Evolutionary conservation across 2,329 filamentous ascomycete species (phyloP), one percentile per base, ranked within the genome.

Genomic region (Apiospora koreana): DNA sequence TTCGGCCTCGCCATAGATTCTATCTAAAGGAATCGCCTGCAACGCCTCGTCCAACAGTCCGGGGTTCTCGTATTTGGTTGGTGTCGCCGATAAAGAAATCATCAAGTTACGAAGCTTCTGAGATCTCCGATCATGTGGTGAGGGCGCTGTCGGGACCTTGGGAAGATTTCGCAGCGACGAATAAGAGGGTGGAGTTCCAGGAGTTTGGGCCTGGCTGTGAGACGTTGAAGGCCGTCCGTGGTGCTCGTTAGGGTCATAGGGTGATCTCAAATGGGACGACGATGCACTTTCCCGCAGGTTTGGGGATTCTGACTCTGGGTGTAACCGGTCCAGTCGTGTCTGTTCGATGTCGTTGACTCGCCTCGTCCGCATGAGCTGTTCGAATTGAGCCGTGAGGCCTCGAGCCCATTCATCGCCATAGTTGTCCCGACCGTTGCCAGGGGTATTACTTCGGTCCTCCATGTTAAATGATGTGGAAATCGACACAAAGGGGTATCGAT

Each of bases 61-160:
- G 0, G 96, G 95, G 81, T 99, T 98, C 82, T 99, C 96, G 84
- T 97, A 99, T 80, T 95, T 96, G 25, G 92, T 93, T 23, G 96
- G 96, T 64, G 94, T 97, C 71, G 93, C 87, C 21, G 95, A 97
- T 25, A 98, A 83, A 25, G 93, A 94, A 74, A 97, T 88, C 62
- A 98, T 87, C 72, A 97, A 88, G 81, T 92, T 97, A 75, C 92
- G 88, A 76, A 95, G 94, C 75, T 93, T 93, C 72, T 93, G 86
- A 0, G 92, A 93, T 25, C 88, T 85, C 69, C 87, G 83, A 80
- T 95, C 93, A 77, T 82, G 79, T 12, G 85, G 78, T 46, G 89
- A 86, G 8, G 96, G 95, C 31, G 94, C 87, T 16, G 92, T 91
- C 3, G 96, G 95, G 65, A 89, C 84, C 77, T 84, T 85, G 72